Percentiles rank a stretch among this genome's conserved stretches.
Evolutionary conservation across 352 stramenopile genomes (phyloP).

Genomic region (Saprolegnia diclina): DNA sequence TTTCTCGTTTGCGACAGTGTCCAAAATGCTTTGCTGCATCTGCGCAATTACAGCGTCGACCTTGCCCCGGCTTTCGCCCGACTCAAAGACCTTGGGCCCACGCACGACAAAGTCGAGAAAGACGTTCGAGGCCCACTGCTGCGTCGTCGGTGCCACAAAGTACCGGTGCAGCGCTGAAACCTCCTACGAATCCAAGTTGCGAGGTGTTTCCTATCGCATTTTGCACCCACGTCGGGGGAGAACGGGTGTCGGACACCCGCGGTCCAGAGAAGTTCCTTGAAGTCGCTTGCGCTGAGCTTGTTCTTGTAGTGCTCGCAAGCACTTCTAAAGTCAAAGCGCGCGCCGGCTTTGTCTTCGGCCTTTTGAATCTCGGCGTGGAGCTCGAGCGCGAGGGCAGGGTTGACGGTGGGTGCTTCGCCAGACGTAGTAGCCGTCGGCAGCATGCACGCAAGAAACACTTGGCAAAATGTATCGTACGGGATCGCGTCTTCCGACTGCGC

Average conservation of each 20-base stretch:
- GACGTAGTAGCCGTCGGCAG: slow-evolving; percentile 3
- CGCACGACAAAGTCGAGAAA: not conserved
- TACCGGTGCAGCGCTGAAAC: slow-evolving; percentile 29
- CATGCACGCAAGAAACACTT: slow-evolving; percentile 41
- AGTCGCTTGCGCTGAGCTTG: slow-evolving; percentile 48
- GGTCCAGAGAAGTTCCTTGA: slow-evolving; percentile 68
- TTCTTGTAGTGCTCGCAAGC: slow-evolving; percentile 30
- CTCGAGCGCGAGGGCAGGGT: not conserved
- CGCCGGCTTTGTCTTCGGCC: slow-evolving; percentile 24
- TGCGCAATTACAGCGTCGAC: slow-evolving; percentile 54
- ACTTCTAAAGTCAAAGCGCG: slow-evolving; percentile 35
- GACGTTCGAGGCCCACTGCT: not conserved
- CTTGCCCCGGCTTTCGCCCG: not conserved
- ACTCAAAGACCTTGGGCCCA: not conserved
- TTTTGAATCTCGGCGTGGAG: slow-evolving; percentile 1
- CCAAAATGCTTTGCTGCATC: slow-evolving; percentile 49
- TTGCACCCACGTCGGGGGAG: slow-evolving; percentile 44
- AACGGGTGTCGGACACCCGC: slow-evolving; percentile 57
- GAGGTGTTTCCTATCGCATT: slow-evolving; percentile 23
- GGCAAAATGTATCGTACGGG: slow-evolving; percentile 42
- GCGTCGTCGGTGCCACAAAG: not conserved
- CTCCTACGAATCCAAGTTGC: slow-evolving; percentile 38
- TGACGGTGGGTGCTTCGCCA: not conserved
- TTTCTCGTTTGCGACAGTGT: slow-evolving; percentile 52
- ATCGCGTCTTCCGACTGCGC: slow-evolving; percentile 3